Evolutionary conservation across 2,329 filamentous ascomycete species (phyloP).

Genomic region (Aureobasidium pullulans): DNA sequence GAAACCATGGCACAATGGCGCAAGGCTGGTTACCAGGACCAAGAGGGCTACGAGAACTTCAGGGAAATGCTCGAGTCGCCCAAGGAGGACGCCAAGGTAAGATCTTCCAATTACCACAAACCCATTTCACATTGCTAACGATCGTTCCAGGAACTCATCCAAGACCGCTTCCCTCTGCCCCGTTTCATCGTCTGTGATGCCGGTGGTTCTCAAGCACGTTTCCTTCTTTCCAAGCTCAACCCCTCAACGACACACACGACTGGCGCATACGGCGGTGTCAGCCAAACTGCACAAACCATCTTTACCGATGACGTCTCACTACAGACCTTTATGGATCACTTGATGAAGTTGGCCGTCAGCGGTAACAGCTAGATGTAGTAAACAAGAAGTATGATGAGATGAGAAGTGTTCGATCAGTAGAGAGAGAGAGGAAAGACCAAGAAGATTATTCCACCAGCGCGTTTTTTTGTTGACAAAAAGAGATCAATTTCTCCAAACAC

Average conservation of each 20-base stretch:
- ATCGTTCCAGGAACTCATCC: slow-evolving; percentile 70
- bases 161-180: slow-evolving; percentile 94
- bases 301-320: slow-evolving; percentile 98
- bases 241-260: slow-evolving; percentile 95
- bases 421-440: not conserved
- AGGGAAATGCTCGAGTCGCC: slow-evolving; percentile 78
- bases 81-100: slow-evolving; percentile 90
- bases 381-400: not conserved
- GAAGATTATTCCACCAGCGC: not conserved
- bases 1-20: slow-evolving; percentile 98
- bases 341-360: slow-evolving; percentile 70
- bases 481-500: not conserved
- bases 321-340: slow-evolving; percentile 98
- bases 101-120: slow-evolving; percentile 27
- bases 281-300: slow-evolving; percentile 90
- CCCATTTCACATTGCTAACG: not conserved
- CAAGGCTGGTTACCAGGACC: slow-evolving; percentile 95
- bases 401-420: not conserved
- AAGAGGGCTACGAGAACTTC: slow-evolving; percentile 98
- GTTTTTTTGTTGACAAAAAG: not conserved
- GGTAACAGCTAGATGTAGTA: slow-evolving; percentile 25
- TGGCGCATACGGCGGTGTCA: slow-evolving; percentile 70
- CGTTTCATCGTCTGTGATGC: slow-evolving; percentile 98
- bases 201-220: slow-evolving; percentile 95
- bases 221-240: slow-evolving; percentile 93